phyloP scores from a whole-genome alignment of 1,284 basidiomycete genomes.

The Rhodotorula sp. region DNA sequence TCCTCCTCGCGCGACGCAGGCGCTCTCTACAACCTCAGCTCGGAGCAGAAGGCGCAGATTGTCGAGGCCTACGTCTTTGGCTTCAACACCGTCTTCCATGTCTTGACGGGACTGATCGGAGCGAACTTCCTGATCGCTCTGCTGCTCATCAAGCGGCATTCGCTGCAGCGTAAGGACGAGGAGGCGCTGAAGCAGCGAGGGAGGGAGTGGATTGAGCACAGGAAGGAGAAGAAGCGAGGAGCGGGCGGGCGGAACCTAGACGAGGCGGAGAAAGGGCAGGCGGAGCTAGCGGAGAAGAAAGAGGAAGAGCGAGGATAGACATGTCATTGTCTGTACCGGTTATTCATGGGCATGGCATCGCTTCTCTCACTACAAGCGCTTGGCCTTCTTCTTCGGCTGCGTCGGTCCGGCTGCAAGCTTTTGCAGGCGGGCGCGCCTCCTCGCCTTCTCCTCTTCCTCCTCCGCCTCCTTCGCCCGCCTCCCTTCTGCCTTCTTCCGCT shows the following conservation, averaged over 20 bases:
- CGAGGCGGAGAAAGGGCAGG: slow-evolving; percentile 15
- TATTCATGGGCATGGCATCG: too few species aligned
- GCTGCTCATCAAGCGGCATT: slow-evolving; percentile 61
- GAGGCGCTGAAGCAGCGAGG: slow-evolving; percentile 53
- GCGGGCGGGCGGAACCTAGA: slow-evolving; percentile 13
- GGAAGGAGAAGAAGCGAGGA: slow-evolving; percentile 37
- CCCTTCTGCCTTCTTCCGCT: too few species aligned
- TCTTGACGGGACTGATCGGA: slow-evolving; percentile 43
- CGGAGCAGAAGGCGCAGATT: slow-evolving; percentile 52
- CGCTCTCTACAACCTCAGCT: slow-evolving; percentile 51
- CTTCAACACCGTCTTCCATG: slow-evolving; percentile 59
- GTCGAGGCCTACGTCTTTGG: slow-evolving; percentile 61
- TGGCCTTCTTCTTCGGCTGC: too few species aligned
- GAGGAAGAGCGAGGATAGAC: too few species aligned
- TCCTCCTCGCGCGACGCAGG: background rate
- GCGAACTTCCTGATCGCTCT: slow-evolving; percentile 12
- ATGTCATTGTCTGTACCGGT: too few species aligned
- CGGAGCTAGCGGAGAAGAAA: too few species aligned
- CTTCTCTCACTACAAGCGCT: too few species aligned
- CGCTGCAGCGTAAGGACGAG: slow-evolving; percentile 61
- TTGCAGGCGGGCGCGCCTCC: background rate
- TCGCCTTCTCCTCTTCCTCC: background rate
- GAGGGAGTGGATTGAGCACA: slow-evolving; percentile 42
- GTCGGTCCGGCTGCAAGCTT: too few species aligned
- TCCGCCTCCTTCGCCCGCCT: background rate